These are phyloP conservation scores for Papilionanthe hybrid DNA, from an alignment of 116 monocot genomes.

Conservation along the genomic window DNA sequence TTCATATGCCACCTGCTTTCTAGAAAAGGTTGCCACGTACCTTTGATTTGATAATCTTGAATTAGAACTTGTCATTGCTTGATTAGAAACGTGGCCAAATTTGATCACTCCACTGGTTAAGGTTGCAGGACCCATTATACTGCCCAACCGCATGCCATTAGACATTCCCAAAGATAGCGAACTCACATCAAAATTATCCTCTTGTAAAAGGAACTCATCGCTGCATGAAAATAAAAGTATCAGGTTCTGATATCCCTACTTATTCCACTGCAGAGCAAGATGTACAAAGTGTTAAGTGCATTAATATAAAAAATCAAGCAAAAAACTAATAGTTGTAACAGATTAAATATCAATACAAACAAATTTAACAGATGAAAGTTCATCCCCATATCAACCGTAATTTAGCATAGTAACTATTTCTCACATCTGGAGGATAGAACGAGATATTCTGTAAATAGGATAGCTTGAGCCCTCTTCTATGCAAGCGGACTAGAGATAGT, in stretches of 20 bases:
- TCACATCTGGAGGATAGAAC: background rate
- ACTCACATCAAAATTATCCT: slow-evolving; percentile 46
- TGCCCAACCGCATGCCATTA: slow-evolving; percentile 37
- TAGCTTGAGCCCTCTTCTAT: background rate
- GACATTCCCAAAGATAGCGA: slow-evolving; percentile 35
- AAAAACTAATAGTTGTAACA: background rate
- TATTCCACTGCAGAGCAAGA: background rate
- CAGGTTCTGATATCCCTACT: background rate
- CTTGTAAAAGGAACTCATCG: slow-evolving; percentile 92
- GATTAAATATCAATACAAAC: background rate
- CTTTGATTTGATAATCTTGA: slow-evolving; percentile 46
- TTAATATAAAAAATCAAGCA: background rate
- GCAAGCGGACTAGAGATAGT: background rate
- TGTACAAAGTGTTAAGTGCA: background rate
- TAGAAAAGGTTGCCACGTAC: slow-evolving; percentile 29
- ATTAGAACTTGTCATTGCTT: slow-evolving; percentile 26
- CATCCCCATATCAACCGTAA: background rate
- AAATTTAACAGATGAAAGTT: background rate
- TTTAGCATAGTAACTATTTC: background rate
- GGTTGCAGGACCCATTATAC: slow-evolving; percentile 20
- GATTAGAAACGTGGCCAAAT: slow-evolving; percentile 22
- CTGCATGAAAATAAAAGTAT: slow-evolving; percentile 29
- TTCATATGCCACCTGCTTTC: background rate
- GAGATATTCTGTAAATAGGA: background rate
- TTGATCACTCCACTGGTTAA: slow-evolving; percentile 24